These are phyloP conservation scores for Saccharomycopsis synnaedendra DNA, from an alignment of 805 yeast genomes.

Conservation along the genomic window DNA sequence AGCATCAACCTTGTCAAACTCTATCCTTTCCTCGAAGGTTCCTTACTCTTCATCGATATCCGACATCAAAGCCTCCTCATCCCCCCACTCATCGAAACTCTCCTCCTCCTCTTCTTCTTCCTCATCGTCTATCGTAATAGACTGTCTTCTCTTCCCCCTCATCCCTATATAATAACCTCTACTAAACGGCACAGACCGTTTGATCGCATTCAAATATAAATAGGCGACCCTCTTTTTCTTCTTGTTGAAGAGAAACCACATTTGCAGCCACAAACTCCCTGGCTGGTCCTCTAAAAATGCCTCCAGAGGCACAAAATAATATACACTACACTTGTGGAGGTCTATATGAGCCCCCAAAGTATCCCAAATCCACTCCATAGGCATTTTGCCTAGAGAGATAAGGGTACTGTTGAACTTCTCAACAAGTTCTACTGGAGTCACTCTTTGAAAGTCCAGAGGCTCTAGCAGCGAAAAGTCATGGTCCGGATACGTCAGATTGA, in stretches of 20 bases:
- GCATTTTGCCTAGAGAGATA: slow-evolving; percentile 47
- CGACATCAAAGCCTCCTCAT: slow-evolving; percentile 14
- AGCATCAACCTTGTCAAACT: too few species aligned
- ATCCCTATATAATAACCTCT: slow-evolving; percentile 3
- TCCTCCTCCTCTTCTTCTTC: slow-evolving; percentile 6
- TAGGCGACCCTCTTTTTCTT: slow-evolving; percentile 87
- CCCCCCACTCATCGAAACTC: neutral
- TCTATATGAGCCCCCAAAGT: slow-evolving; percentile 76
- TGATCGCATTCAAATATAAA: slow-evolving; percentile 50
- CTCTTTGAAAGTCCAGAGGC: slow-evolving; percentile 64
- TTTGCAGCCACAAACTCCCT: slow-evolving; percentile 58
- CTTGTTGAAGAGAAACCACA: slow-evolving; percentile 89
- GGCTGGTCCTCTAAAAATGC: slow-evolving; percentile 57
- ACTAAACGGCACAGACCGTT: slow-evolving; percentile 14
- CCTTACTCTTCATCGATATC: slow-evolving; percentile 15
- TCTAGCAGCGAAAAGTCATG: slow-evolving; percentile 85
- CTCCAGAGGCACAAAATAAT: slow-evolving; percentile 30
- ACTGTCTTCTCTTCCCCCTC: slow-evolving; percentile 10
- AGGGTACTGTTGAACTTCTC: slow-evolving; percentile 69
- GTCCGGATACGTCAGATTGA: slow-evolving; percentile 91
- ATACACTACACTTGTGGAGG: slow-evolving; percentile 32
- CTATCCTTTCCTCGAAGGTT: neutral
- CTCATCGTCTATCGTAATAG: slow-evolving; percentile 13
- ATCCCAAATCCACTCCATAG: slow-evolving; percentile 77
- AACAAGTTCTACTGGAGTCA: slow-evolving; percentile 35